Percentiles rank a stretch among this genome's conserved stretches.
Evolutionary conservation across 2,329 filamentous ascomycete genomes (phyloP).

Genomic region (Metarhizium sp.): DNA sequence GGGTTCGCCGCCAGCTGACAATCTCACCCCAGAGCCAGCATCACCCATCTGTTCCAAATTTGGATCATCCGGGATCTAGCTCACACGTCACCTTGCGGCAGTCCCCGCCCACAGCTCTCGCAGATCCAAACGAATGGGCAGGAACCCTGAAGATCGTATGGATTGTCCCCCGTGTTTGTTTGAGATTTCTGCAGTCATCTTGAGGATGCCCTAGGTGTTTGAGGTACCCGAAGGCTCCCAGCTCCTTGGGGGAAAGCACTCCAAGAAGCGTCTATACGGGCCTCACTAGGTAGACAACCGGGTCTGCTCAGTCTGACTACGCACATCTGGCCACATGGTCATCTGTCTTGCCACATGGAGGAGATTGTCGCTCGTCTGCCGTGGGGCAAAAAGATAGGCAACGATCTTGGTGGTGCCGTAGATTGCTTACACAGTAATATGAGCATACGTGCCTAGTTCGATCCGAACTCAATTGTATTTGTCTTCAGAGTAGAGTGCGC

Average conservation of each 20-base stretch:
- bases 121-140: not conserved
- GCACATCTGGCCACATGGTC: not conserved
- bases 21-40: not conserved
- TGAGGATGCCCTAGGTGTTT: not conserved
- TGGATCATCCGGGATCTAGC: not conserved
- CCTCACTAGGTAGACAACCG: too few species aligned
- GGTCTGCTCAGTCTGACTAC: too few species aligned
- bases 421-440: too few species aligned
- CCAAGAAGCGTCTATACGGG: too few species aligned
- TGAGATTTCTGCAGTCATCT: not conserved
- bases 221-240: too few species aligned
- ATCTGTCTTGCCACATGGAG: not conserved
- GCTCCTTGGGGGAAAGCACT: too few species aligned
- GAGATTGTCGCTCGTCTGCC: not conserved
- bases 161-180: not conserved
- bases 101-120: not conserved
- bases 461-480: too few species aligned
- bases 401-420: not conserved
- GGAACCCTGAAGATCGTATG: not conserved
- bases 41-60: not conserved
- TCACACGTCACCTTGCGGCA: not conserved
- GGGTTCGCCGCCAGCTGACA: conserved; percentile 3
- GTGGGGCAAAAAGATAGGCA: not conserved
- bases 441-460: too few species aligned
- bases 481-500: too few species aligned